Conservation (phyloP, 2,329 filamentous ascomycete species). For the Fusarium odoratissimum region DNA sequence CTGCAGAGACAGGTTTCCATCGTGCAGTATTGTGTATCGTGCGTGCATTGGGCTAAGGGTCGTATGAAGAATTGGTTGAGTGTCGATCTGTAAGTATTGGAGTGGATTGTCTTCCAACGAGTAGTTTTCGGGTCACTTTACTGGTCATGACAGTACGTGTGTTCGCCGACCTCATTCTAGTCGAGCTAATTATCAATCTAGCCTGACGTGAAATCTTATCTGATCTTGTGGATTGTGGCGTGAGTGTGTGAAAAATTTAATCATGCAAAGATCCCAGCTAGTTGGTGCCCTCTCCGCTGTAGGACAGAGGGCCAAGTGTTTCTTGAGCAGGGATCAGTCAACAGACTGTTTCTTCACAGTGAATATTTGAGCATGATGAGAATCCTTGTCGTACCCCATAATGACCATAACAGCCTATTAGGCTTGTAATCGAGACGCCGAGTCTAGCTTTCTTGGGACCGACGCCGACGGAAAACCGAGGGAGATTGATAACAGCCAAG, state of each 20-base stretch:
- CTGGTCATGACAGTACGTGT: background rate
- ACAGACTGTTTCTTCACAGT: background rate
- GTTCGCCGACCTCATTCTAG: background rate
- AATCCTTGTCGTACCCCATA: accelerated
- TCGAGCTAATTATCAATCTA: background rate
- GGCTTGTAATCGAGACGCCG: accelerated
- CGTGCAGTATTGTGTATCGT: accelerated
- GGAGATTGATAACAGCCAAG: background rate
- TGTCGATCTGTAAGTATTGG: too few species aligned
- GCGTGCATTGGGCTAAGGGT: accelerated
- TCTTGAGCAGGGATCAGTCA: accelerated
- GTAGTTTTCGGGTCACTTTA: too few species aligned
- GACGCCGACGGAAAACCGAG: background rate
- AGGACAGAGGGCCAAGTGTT: background rate
- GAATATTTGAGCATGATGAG: accelerated
- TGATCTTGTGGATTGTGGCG: background rate
- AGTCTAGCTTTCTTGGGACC: background rate
- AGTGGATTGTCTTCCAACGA: background rate
- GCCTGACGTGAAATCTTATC: background rate
- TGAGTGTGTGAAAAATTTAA: background rate
- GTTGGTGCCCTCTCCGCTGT: accelerated
- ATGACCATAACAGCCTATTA: background rate
- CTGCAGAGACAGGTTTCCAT: background rate
- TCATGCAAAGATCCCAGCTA: background rate
- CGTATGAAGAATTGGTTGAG: background rate